phyloP scores from a whole-genome alignment of 2,329 filamentous ascomycete species.

The Pseudocercospora macadamiae region DNA sequence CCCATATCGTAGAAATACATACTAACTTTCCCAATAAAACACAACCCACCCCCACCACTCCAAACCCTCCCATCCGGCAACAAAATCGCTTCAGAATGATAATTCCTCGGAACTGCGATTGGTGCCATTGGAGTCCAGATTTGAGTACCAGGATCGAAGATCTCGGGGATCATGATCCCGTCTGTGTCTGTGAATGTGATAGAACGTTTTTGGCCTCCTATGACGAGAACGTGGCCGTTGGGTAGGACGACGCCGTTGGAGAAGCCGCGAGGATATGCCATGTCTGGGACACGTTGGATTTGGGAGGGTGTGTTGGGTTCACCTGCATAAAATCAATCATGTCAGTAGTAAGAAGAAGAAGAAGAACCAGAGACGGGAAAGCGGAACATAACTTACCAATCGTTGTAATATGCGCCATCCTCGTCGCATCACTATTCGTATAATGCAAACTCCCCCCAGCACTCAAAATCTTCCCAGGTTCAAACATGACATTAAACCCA shows the following conservation, averaged over 20 bases:
- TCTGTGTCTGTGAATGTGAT: slow-evolving; percentile 26
- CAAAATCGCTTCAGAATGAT: slow-evolving; percentile 55
- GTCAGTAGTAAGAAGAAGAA: background rate
- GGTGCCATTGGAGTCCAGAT: slow-evolving; percentile 18
- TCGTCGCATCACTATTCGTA: slow-evolving; percentile 45
- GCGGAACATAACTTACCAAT: slow-evolving; percentile 37
- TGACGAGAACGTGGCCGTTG: slow-evolving; percentile 40
- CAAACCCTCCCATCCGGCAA: slow-evolving; percentile 56
- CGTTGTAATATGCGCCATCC: slow-evolving; percentile 55
- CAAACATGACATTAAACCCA: slow-evolving; percentile 61
- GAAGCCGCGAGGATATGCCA: slow-evolving; percentile 36
- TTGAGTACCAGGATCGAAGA: slow-evolving; percentile 22
- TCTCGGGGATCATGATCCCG: slow-evolving; percentile 21
- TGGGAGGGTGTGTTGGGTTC: background rate
- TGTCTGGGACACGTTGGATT: slow-evolving; percentile 19
- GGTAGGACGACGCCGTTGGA: slow-evolving; percentile 34
- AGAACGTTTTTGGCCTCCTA: slow-evolving; percentile 33
- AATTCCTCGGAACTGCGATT: slow-evolving; percentile 47
- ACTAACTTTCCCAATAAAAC: slow-evolving; percentile 50
- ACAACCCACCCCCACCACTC: slow-evolving; percentile 57
- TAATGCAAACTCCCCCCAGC: slow-evolving; percentile 55
- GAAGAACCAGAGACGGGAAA: background rate
- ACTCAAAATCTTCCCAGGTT: slow-evolving; percentile 61
- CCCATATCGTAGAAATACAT: too few species aligned
- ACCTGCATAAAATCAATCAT: background rate